Percentiles rank a stretch among this genome's conserved stretches.
phyloP scores from a whole-genome alignment of 1,139 yeast species.

The Taiozyma sp. region DNA sequence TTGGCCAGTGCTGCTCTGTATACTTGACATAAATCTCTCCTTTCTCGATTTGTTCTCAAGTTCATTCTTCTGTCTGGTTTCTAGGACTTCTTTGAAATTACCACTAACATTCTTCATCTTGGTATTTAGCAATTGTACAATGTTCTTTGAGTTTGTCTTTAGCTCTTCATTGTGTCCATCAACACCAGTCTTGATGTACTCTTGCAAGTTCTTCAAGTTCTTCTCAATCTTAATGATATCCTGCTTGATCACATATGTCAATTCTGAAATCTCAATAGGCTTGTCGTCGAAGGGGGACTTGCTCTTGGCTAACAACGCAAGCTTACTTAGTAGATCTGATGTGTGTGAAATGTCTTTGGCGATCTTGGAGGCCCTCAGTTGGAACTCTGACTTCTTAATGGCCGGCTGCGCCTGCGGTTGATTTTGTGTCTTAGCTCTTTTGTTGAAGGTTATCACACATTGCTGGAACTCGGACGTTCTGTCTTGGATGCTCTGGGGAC shows the following conservation, averaged over 20 bases:
- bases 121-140: slow-evolving; percentile 78
- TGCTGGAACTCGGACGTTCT: slow-evolving; percentile 84
- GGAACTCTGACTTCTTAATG: slow-evolving; percentile 59
- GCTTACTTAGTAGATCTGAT: slow-evolving; percentile 75
- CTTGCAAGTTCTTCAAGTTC: slow-evolving; percentile 61
- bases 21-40: slow-evolving; percentile 67
- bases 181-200: slow-evolving; percentile 42
- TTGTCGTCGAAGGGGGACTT: slow-evolving; percentile 94
- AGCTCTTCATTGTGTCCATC: slow-evolving; percentile 26
- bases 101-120: slow-evolving; percentile 91
- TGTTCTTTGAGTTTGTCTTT: slow-evolving; percentile 71
- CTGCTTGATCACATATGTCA: slow-evolving; percentile 89
- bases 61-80: slow-evolving; percentile 81
- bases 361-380: slow-evolving; percentile 71
- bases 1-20: slow-evolving; percentile 26
- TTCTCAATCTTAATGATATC: slow-evolving; percentile 85
- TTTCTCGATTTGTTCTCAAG: slow-evolving; percentile 75
- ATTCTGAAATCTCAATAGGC: slow-evolving; percentile 89
- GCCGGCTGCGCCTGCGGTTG: slow-evolving; percentile 22
- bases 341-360: slow-evolving; percentile 88
- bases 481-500: slow-evolving; percentile 46
- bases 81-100: slow-evolving; percentile 83
- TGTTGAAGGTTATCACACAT: slow-evolving; percentile 68
- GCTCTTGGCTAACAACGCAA: slow-evolving; percentile 80
- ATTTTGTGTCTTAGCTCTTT: slow-evolving; percentile 37